Percentiles rank a stretch among this genome's conserved stretches.
These are phyloP conservation scores for Geranium rotundifolium DNA, from an alignment of 345 rosid species.

Conservation along the genomic window DNA sequence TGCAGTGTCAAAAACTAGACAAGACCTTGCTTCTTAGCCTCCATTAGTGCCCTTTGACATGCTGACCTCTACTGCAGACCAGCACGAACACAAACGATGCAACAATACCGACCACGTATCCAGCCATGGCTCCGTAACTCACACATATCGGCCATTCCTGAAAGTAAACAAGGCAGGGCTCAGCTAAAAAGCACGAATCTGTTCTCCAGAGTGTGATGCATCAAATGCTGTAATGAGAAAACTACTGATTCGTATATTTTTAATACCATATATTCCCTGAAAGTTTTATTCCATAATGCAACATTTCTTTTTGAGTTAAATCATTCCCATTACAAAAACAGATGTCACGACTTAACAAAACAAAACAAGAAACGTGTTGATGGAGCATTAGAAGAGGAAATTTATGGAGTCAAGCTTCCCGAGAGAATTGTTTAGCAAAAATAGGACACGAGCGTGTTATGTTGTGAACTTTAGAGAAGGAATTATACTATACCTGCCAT, in stretches of 20 bases:
- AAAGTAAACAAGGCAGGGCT: background rate
- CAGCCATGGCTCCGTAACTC: slow-evolving; percentile 56
- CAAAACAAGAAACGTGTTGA: no score
- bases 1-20: no score
- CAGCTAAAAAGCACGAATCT: background rate
- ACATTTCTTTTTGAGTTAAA: no score
- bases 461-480: background rate
- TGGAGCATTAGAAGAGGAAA: no score
- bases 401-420: no score
- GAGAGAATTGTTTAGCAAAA: no score
- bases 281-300: no score
- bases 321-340: no score
- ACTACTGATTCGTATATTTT: no score
- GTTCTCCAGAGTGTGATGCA: background rate
- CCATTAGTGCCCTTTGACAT: slow-evolving; percentile 16
- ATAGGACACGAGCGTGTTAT: background rate
- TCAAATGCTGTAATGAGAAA: no score
- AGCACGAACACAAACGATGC: slow-evolving; percentile 26
- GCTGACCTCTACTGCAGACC: slow-evolving; percentile 14
- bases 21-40: background rate
- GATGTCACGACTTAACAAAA: no score
- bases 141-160: slow-evolving; percentile 95
- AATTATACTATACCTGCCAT: slow-evolving; percentile 63
- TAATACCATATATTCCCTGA: no score
- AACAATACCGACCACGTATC: slow-evolving; percentile 40